These are phyloP conservation scores for Grigorovia humatica DNA, from an alignment of 805 yeast genomes.

Conservation along the genomic window DNA sequence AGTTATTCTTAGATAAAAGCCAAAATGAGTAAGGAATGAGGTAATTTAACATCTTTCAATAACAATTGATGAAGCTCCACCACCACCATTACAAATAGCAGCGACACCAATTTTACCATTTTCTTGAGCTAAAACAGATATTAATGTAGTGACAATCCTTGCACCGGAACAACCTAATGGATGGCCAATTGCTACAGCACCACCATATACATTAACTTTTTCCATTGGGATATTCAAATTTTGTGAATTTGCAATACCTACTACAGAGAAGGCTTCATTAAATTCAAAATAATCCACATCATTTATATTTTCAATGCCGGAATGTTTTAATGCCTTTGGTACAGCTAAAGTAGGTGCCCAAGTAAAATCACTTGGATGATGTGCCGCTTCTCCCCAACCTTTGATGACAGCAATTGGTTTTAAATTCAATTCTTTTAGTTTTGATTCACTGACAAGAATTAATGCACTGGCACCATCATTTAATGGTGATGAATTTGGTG, in stretches of 20 bases:
- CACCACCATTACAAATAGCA: constrained; percentile 98
- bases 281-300: constrained; percentile 88
- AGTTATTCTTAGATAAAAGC: no score
- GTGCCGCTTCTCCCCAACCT: constrained; percentile 99
- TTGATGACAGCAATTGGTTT: constrained; percentile 81
- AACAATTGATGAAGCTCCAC: constrained; percentile 93
- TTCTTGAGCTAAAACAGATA: constrained; percentile 76
- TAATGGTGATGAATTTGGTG: constrained; percentile 91
- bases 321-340: constrained; percentile 91
- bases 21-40: no score
- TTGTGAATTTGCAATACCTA: constrained; percentile 82
- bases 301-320: constrained; percentile 44
- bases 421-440: constrained; percentile 75
- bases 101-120: constrained; percentile 84
- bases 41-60: constrained; percentile 46
- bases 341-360: constrained; percentile 92
- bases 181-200: constrained; percentile 93
- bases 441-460: constrained; percentile 71
- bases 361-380: constrained; percentile 89
- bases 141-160: constrained; percentile 78
- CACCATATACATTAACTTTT: constrained; percentile 84
- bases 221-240: constrained; percentile 43
- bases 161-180: constrained; percentile 97
- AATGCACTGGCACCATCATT: constrained; percentile 99
- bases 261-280: constrained; percentile 96